Percentiles rank a stretch among this genome's conserved stretches.
These are phyloP conservation scores for Globisporangium parvum DNA, from an alignment of 352 stramenopile genomes.

Conservation along the genomic window DNA sequence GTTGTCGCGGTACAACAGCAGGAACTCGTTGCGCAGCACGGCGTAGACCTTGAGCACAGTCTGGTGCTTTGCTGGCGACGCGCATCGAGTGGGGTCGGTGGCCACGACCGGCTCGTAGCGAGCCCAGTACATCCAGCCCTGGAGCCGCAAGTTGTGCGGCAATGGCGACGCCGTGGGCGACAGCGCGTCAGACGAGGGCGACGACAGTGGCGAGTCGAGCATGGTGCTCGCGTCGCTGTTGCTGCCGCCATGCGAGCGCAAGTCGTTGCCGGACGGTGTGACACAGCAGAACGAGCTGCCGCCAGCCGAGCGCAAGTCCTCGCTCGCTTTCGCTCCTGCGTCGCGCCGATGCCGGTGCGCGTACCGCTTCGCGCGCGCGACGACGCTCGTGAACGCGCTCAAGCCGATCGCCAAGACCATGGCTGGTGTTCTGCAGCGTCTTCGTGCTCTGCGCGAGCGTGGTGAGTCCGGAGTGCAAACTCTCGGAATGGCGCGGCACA, in stretches of 20 bases:
- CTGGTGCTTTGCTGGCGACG: slow-evolving; percentile 9
- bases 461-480: neutral
- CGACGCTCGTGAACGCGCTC: slow-evolving; percentile 5
- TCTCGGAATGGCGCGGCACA: neutral
- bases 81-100: neutral
- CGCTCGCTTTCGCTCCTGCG: neutral
- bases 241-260: neutral
- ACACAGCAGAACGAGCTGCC: slow-evolving; percentile 4
- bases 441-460: neutral
- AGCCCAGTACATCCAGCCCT: slow-evolving; percentile 43
- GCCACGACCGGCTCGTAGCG: slow-evolving; percentile 13
- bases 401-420: slow-evolving; percentile 17
- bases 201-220: slow-evolving; percentile 6
- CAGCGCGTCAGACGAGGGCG: neutral
- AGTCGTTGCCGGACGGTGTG: neutral
- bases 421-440: neutral
- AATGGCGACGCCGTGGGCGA: slow-evolving; percentile 4
- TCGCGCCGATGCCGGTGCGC: neutral
- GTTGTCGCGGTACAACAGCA: slow-evolving; percentile 32
- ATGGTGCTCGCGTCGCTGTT: slow-evolving; percentile 6
- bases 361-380: slow-evolving; percentile 6
- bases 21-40: slow-evolving; percentile 37
- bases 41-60: slow-evolving; percentile 36
- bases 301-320: slow-evolving; percentile 1
- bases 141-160: slow-evolving; percentile 18